These are phyloP conservation scores for Candida khao-thaluensis DNA, from an alignment of 805 yeast genomes.

Conservation along the genomic window DNA sequence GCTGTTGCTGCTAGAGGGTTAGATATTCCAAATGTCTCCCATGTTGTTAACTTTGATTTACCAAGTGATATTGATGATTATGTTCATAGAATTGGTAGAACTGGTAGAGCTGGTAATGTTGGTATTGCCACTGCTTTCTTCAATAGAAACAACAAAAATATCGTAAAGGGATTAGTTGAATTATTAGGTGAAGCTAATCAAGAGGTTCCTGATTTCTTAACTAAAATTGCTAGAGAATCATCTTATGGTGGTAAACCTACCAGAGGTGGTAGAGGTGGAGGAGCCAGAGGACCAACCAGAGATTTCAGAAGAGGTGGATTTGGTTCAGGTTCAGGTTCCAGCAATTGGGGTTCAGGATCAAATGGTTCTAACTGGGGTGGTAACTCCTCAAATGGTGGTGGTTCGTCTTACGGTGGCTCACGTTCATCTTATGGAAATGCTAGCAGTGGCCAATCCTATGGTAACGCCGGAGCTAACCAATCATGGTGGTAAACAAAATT, in stretches of 20 bases:
- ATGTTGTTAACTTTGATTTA: constrained; percentile 94
- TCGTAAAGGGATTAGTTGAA: constrained; percentile 84
- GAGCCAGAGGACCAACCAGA: constrained; percentile 36
- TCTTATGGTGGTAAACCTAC: constrained; percentile 44
- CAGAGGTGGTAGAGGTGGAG: constrained; percentile 46
- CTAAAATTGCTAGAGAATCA: constrained; percentile 74
- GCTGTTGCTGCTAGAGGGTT: constrained; percentile 99
- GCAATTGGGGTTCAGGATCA: constrained; percentile 20
- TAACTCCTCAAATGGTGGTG: constrained; percentile 17
- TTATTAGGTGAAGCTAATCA: constrained; percentile 94
- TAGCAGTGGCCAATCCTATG: constrained; percentile 3
- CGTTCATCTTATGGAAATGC: constrained; percentile 6
- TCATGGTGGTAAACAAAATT: constrained; percentile 41
- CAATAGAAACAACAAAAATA: constrained; percentile 90
- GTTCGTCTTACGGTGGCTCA: constrained; percentile 11
- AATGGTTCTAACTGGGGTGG: constrained; percentile 18
- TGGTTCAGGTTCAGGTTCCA: constrained; percentile 32
- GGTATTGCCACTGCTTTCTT: constrained; percentile 99
- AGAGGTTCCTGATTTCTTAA: constrained; percentile 90
- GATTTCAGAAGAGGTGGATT: constrained; percentile 53
- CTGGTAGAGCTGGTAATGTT: constrained; percentile 99
- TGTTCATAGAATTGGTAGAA: constrained; percentile 99
- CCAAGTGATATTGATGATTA: constrained; percentile 98
- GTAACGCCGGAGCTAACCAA: constrained; percentile 19
- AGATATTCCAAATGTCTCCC: constrained; percentile 98